Base-by-base conservation (phyloP, 345 rosid genomes). In the Citrus cavaleriei region DNA sequence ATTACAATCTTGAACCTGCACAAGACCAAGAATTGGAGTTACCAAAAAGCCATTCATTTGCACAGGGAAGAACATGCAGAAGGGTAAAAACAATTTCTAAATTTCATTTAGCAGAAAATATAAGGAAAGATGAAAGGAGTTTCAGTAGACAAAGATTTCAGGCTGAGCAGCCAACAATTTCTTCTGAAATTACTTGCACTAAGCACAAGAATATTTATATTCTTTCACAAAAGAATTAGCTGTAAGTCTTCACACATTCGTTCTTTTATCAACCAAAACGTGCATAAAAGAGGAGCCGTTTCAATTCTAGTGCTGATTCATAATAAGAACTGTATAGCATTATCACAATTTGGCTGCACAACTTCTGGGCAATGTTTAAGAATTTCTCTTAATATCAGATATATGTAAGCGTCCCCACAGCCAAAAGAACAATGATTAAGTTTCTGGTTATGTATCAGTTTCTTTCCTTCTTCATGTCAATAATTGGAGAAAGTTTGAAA, bases 1-100 rank as follows among this genome's bases (percentile, higher is more conserved):
- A 54, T 54, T 67, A 21, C 88, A 84, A 84, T 90, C 93, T 78
- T 90, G 91, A 73, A 90, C 93, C 93, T 90, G 81, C 83, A 76
- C 21, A 65, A 73, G 61, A 73, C 37, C 58, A 80, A 27, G 22
- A 28, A 72, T 30, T 54, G 22, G 12, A 61, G 59, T 74, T 60
- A 22, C 24, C 76, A 22, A 73, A 73, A n/a, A n/a, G 58, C 22
- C 40, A 73, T 57, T n/a, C 2, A 12, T 57, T 27, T 32, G 51
- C n/a, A n/a, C n/a, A 37, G 14, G 28, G 6, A 18, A 58, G 0
- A 58, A 58, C 21, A 73, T 57, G 49, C 25, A n/a, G 34, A 34
- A 21, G 51, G 51, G 24, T 10, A 58, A 65, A 25, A 55, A 46
- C 18, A 19, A 10, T 22, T 59, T 72, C n/a, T 58, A 8, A 7